Evolutionary conservation across 2,329 filamentous ascomycete species (phyloP), one percentile per base, ranked within the genome.

Genomic region (Gaeumannomyces tritici): DNA sequence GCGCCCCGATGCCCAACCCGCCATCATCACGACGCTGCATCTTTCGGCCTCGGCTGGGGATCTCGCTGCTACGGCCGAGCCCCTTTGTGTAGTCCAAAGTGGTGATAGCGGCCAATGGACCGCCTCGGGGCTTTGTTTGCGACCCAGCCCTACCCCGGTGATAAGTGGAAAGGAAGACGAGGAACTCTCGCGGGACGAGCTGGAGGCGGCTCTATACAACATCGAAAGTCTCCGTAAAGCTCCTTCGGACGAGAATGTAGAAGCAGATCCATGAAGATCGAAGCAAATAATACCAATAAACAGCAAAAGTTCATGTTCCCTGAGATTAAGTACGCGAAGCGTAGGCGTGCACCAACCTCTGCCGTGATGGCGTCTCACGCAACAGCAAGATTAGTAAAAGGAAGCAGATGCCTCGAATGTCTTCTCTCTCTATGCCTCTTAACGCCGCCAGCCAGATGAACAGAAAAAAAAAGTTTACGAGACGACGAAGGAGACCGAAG

Each of bases 171-270:
- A 51, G 2, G 42, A 24, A n/a, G 76, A 75, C 62, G 62, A 70
- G 70, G 3, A 74, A 78, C 27, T 78, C 1, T 67, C 72, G 0
- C 66, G 70, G 1, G 69, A 73, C 0, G 76, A 81, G 59, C 70
- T 80, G 24, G 72, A 73, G 6, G 71, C 72, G 61, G 69, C 82
- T 9, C 65, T 83, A 35, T 81, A 81, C 63, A 77, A 72, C 21
- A 75, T 74, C 1, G 80, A 81, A 66, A 76, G 73, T 54, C 67
- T 83, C 66, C 77, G 81, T 58, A 83, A 83, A 68, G 72, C 76
- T 33, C 71, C 71, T 6, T 69, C 64, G 51, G 73, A 73, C 12
- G 75, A 69, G 27, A 67, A 63, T n/a, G 64, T 56, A 21, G 8
- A 65, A 66, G 24, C 24, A 21, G 42, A 51, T 24, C 24, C 8